phyloP scores from a whole-genome alignment of 495 filamentous ascomycete species.

The Patellaria atrata region DNA sequence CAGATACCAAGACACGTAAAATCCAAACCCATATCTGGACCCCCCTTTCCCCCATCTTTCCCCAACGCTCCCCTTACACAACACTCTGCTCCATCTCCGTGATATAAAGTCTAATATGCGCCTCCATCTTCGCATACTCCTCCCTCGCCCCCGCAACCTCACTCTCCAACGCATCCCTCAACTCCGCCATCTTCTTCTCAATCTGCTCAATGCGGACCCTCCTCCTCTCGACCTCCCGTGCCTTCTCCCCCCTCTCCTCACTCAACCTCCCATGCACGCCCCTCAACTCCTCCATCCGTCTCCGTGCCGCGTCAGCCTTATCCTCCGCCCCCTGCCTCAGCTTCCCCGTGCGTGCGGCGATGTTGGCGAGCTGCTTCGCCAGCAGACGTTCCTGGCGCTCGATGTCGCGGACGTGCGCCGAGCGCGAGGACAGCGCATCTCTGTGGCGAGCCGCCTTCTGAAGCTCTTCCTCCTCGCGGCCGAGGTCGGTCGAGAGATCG shows the following conservation, averaged over 20 bases:
- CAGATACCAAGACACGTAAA: no score
- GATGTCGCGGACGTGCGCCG: conserved; percentile 78
- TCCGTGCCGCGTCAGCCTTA: conserved; percentile 63
- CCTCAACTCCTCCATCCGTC: conserved; percentile 80
- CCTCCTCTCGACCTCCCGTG: conserved; percentile 77
- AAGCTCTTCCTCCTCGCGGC: conserved; percentile 82
- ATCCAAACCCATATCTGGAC: no score
- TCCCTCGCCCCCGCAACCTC: conserved; percentile 78
- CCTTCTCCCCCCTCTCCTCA: conserved; percentile 72
- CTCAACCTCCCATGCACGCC: conserved; percentile 64
- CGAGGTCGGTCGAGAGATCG: conserved; percentile 66
- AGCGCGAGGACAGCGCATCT: conserved; percentile 74
- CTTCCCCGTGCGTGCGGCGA: conserved; percentile 71
- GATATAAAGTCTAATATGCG: conserved; percentile 93
- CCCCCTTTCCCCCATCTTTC: no score
- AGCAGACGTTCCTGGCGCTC: conserved; percentile 74
- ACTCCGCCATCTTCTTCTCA: conserved; percentile 98
- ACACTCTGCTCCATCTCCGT: conserved; percentile 90
- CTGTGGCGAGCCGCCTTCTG: conserved; percentile 61
- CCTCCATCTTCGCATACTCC: conserved; percentile 91
- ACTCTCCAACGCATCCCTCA: conserved; percentile 91
- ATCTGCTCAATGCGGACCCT: conserved; percentile 90
- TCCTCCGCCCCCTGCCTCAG: conserved; percentile 62
- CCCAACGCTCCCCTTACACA: conserved; percentile 24
- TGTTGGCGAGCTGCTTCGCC: conserved; percentile 67